A percentile compares a stretch with the other conserved stretches of the same genome.
These are phyloP conservation scores for Grammothele lineata DNA, from an alignment of 768 basidiomycete species.

Conservation along the genomic window DNA sequence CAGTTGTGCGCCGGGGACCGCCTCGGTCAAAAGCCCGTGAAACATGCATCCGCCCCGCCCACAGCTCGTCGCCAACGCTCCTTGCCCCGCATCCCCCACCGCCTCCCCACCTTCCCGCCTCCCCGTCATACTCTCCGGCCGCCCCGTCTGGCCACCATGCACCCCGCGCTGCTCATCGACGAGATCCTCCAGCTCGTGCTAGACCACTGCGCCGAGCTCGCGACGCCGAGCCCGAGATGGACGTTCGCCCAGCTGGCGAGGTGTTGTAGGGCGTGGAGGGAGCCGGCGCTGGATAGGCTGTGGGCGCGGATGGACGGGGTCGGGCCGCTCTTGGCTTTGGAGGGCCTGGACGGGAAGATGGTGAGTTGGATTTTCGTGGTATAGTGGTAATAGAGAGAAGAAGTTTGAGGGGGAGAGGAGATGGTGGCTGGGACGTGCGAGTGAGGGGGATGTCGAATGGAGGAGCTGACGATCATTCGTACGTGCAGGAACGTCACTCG, in stretches of 20 bases:
- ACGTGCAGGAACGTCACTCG: too few species aligned
- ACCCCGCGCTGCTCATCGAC: constrained; percentile 26
- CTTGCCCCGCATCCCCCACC: background rate
- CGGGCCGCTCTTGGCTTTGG: constrained; percentile 17
- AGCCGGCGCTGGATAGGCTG: constrained; percentile 23
- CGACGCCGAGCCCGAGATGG: constrained; percentile 3
- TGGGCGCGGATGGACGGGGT: constrained; percentile 21
- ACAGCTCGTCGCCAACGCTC: background rate
- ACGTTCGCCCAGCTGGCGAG: constrained; percentile 22
- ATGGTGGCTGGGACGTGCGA: too few species aligned
- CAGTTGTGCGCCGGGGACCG: constrained; percentile 7
- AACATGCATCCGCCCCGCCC: constrained; percentile 1
- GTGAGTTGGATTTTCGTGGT: background rate
- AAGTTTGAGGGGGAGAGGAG: too few species aligned
- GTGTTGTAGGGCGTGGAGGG: constrained; percentile 24
- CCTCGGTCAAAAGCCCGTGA: constrained; percentile 6
- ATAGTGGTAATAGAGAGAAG: too few species aligned
- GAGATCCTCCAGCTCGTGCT: constrained; percentile 24
- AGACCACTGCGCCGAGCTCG: constrained; percentile 18
- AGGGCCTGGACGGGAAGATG: background rate
- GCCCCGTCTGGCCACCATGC: constrained; percentile 14
- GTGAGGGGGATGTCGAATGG: too few species aligned
- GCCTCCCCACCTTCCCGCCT: background rate
- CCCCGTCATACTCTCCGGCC: background rate
- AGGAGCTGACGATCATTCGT: too few species aligned